These are phyloP conservation scores for Plasmodium reichenowi DNA, from an alignment of 169 alveolate genomes.

Conservation along the genomic window DNA sequence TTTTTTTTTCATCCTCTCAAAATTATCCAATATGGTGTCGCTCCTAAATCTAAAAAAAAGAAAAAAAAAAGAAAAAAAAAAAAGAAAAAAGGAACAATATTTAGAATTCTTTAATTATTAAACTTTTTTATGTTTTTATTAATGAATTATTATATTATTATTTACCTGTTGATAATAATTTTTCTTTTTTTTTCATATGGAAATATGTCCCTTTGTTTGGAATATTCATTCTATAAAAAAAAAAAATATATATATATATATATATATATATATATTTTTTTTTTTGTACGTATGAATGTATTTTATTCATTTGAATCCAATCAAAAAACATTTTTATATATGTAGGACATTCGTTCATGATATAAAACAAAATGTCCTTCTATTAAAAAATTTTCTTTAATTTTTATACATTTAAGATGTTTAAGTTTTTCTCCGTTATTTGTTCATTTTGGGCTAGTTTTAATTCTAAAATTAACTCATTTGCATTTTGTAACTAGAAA, in stretches of 20 bases:
- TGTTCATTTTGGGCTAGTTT: not conserved
- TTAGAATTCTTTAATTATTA: too few species aligned
- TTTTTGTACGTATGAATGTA: too few species aligned
- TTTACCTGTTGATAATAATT: conserved; percentile 32
- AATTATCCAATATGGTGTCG: conserved; percentile 64
- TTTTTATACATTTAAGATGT: too few species aligned
- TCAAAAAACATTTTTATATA: too few species aligned
- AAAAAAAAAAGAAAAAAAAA: not conserved
- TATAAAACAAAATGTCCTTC: too few species aligned
- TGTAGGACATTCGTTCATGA: too few species aligned
- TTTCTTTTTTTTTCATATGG: conserved; percentile 11
- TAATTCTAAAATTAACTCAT: conserved; percentile 28
- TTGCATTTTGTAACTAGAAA: conserved; percentile 24
- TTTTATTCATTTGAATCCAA: too few species aligned
- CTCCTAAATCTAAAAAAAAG: conserved; percentile 17
- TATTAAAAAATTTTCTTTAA: too few species aligned
- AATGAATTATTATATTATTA: not conserved
- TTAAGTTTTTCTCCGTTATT: too few species aligned
- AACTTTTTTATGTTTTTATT: not conserved
- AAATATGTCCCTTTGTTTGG: not conserved
- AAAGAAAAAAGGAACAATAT: not conserved
- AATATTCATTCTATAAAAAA: conserved; percentile 8
- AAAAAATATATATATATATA: not conserved
- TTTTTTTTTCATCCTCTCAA: conserved; percentile 46
- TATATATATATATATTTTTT: too few species aligned